These are phyloP conservation scores for Penicillium soppii DNA, from an alignment of 495 filamentous ascomycete species.

Conservation along the genomic window DNA sequence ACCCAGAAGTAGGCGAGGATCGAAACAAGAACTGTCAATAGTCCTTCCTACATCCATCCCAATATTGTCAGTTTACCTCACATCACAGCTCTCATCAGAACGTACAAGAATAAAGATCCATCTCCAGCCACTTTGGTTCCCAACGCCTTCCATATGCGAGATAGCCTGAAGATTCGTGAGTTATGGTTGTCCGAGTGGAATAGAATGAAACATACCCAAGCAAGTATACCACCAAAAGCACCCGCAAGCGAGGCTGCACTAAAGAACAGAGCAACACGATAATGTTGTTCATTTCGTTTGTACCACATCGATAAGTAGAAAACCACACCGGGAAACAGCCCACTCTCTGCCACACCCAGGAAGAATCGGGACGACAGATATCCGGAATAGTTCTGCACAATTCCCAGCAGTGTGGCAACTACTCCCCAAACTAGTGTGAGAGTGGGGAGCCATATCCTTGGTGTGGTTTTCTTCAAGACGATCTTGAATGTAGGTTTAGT, in stretches of 20 bases:
- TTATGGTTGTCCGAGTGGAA: neutral
- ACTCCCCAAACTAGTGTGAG: conserved; percentile 58
- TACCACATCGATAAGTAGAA: conserved; percentile 90
- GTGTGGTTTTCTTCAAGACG: conserved; percentile 68
- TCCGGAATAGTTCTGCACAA: conserved; percentile 63
- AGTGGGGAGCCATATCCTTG: conserved; percentile 59
- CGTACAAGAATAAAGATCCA: conserved; percentile 77
- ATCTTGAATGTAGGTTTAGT: conserved; percentile 24
- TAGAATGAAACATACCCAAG: conserved; percentile 43
- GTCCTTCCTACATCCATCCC: conserved; percentile 53
- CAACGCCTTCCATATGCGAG: conserved; percentile 61
- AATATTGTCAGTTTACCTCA: conserved; percentile 1
- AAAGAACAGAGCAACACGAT: conserved; percentile 74
- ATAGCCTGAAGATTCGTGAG: conserved; percentile 37
- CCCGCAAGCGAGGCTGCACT: conserved; percentile 71
- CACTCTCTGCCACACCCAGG: conserved; percentile 46
- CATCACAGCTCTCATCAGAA: neutral
- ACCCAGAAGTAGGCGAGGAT: conserved; percentile 66
- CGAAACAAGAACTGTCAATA: conserved; percentile 65
- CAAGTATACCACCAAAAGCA: conserved; percentile 76
- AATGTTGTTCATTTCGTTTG: conserved; percentile 68
- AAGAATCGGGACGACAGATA: conserved; percentile 59
- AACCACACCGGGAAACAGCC: conserved; percentile 72
- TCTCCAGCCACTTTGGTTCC: conserved; percentile 68
- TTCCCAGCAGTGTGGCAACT: conserved; percentile 69